Base-by-base conservation (phyloP, 805 yeast genomes). In the Zygosaccharomyces bailii region DNA sequence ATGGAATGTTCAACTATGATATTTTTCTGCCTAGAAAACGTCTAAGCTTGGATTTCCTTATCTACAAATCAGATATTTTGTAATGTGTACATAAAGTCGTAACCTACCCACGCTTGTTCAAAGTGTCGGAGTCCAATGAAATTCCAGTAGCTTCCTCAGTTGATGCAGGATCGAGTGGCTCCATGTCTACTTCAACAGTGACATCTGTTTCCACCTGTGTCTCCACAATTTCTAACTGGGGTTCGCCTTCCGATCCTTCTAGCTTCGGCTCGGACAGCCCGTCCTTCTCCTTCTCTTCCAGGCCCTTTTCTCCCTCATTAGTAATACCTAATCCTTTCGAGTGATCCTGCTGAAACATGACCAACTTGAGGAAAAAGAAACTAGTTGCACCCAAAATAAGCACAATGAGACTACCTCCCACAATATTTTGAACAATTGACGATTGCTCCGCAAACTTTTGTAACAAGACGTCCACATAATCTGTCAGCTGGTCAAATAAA, bases 361-460 rank as follows among this genome's bases (percentile, higher is more conserved):
- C 43, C 20, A 14, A 18, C 25, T 39, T 31, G 17, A 39, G 17
- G 25, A 27, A 31, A 13, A 39, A 23, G 24, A 18, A 31, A 31
- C 36, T 32, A 3, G 43, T 39, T 5, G 17, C 8, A 14, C 20
- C 11, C 9, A 39, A 14, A 20, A 32, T 13, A 5, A 39, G 11
- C 9, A 32, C 36, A 20, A 39, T 13, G 13, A 31, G 18, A 8
- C 30, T 6, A 5, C 43, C 43, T 3, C 36, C 43, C 23, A 39
- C 11, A 19, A 39, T 20, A 16, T 39, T 39, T 18, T 39, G 43
- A 11, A 24, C 30, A 13, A 39, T 20, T 4, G 36, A 13, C 7
- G 34, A 23, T 30, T 31, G 36, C 13, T 32, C 30, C 23, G 29
- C 11, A 13, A 27, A 42, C n/a, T 44, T 42, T 25, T 37, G 20